Evolutionary conservation across 257 asterid genomes (phyloP).

Genomic region (Handroanthus guayacan): DNA sequence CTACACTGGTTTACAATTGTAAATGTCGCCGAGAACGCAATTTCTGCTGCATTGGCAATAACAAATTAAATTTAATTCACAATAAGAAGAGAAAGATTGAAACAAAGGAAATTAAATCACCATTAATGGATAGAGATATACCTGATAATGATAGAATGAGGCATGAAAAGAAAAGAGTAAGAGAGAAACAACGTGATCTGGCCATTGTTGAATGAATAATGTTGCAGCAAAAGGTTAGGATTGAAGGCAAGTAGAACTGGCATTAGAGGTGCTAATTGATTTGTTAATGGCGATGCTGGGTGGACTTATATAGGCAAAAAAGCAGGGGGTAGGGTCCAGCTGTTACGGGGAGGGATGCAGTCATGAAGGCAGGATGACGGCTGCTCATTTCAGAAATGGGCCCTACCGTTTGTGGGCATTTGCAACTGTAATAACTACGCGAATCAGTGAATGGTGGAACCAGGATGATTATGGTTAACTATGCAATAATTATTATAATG

Average conservation of each 20-base stretch:
- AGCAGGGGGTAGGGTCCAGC: not conserved
- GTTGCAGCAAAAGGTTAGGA: not conserved
- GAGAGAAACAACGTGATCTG: not conserved
- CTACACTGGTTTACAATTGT: conserved; percentile 68
- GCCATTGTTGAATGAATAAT: conserved; percentile 34
- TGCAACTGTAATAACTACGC: conserved; percentile 28
- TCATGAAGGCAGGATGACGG: not conserved
- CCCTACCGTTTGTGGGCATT: conserved; percentile 1
- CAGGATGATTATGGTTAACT: not conserved
- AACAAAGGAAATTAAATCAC: too few relatives aligned
- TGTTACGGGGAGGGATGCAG: not conserved
- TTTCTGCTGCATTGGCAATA: conserved; percentile 38
- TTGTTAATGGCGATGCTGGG: not conserved
- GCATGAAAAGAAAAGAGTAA: not conserved
- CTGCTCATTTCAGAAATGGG: conserved; percentile 3
- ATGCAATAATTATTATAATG: too few relatives aligned
- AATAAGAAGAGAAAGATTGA: not conserved
- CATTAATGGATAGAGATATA: not conserved
- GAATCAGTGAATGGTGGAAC: not conserved
- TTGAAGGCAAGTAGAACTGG: conserved; percentile 1
- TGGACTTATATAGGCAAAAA: not conserved
- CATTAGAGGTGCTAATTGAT: conserved; percentile 34
- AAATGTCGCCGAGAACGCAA: conserved; percentile 55
- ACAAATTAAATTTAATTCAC: not conserved
- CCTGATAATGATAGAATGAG: conserved; percentile 45